These are phyloP conservation scores for Cocos nucifera DNA, from an alignment of 176 grass and related monocot genomes.

Conservation along the genomic window DNA sequence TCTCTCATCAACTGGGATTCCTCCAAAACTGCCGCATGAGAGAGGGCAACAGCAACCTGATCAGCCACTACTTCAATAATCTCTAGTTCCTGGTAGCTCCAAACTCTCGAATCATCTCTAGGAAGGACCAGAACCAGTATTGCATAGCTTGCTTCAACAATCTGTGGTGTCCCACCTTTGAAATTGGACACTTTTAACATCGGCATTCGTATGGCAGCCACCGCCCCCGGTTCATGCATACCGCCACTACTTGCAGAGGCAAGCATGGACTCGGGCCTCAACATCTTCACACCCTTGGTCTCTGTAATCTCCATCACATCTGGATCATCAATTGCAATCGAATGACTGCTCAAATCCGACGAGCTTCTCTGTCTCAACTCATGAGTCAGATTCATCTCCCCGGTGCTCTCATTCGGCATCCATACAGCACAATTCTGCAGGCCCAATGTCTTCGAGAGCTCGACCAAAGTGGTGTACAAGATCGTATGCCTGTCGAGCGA, in stretches of 20 bases:
- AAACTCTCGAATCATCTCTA: conserved; percentile 4
- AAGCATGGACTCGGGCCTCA: conserved; percentile 35
- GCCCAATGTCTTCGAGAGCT: conserved; percentile 77
- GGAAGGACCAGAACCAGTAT: conserved; percentile 17
- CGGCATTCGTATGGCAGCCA: conserved; percentile 13
- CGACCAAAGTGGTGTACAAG: conserved; percentile 85
- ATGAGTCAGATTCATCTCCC: conserved; percentile 54
- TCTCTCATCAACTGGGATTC: conserved; percentile 20
- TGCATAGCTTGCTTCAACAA: conserved; percentile 10
- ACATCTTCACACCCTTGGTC: conserved; percentile 52
- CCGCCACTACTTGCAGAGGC: conserved; percentile 37
- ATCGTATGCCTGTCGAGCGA: conserved; percentile 85
- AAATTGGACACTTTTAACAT: conserved; percentile 19
- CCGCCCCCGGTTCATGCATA: conserved; percentile 7
- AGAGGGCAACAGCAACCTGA: conserved; percentile 19
- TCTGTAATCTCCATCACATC: conserved; percentile 47
- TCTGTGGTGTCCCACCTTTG: conserved; percentile 11
- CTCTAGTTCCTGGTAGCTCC: conserved; percentile 9
- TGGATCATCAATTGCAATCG: conserved; percentile 32
- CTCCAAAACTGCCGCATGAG: conserved; percentile 15
- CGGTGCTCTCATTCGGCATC: conserved; percentile 53
- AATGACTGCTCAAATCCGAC: conserved; percentile 1
- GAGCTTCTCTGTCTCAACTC: conserved; percentile 37
- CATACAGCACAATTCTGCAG: conserved; percentile 83
- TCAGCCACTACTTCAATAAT: conserved; percentile 12